A percentile compares a stretch with the other conserved stretches of the same genome.
These are phyloP conservation scores for Trichoderma citrinoviride DNA, from an alignment of 2,329 filamentous ascomycete species.

Conservation along the genomic window DNA sequence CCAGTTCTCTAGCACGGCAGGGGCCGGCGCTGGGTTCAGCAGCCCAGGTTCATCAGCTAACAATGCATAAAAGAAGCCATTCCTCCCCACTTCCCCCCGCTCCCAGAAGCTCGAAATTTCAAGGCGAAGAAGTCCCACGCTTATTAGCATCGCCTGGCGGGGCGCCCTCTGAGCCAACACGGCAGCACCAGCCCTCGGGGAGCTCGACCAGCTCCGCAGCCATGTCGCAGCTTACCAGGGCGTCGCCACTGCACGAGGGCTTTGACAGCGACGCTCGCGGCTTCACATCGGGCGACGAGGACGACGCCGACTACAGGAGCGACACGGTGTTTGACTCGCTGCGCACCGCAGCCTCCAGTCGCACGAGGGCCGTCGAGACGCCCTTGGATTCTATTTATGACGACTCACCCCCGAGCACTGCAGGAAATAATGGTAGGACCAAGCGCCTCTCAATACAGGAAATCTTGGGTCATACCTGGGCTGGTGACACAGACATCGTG, in stretches of 20 bases:
- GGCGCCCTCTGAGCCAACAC: slow-evolving; percentile 37
- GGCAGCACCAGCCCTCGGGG: slow-evolving; percentile 44
- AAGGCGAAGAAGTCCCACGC: slow-evolving; percentile 54
- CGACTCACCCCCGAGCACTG: slow-evolving; percentile 65
- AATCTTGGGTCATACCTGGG: slow-evolving; percentile 54
- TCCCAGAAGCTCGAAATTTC: slow-evolving; percentile 53
- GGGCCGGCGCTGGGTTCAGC: slow-evolving; percentile 24
- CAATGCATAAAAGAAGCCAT: slow-evolving; percentile 38
- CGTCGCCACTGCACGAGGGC: slow-evolving; percentile 32
- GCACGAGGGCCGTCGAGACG: slow-evolving; percentile 64
- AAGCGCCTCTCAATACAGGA: slow-evolving; percentile 60
- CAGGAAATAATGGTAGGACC: slow-evolving; percentile 50
- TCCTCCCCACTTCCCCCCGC: slow-evolving; percentile 58
- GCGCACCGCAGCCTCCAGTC: slow-evolving; percentile 66
- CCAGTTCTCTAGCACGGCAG: slow-evolving; percentile 20
- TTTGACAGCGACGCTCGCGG: slow-evolving; percentile 64
- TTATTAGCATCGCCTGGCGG: slow-evolving; percentile 42
- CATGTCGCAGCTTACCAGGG: slow-evolving; percentile 38
- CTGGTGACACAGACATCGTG: slow-evolving; percentile 56
- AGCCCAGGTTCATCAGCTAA: slow-evolving; percentile 14
- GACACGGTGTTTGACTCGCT: slow-evolving; percentile 76
- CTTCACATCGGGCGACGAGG: slow-evolving; percentile 67
- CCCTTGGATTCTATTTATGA: slow-evolving; percentile 79
- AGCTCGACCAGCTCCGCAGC: slow-evolving; percentile 42
- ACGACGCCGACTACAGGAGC: slow-evolving; percentile 75